phyloP scores from a whole-genome alignment of 495 filamentous ascomycete species.

The Aspergillus olivimuriae region DNA sequence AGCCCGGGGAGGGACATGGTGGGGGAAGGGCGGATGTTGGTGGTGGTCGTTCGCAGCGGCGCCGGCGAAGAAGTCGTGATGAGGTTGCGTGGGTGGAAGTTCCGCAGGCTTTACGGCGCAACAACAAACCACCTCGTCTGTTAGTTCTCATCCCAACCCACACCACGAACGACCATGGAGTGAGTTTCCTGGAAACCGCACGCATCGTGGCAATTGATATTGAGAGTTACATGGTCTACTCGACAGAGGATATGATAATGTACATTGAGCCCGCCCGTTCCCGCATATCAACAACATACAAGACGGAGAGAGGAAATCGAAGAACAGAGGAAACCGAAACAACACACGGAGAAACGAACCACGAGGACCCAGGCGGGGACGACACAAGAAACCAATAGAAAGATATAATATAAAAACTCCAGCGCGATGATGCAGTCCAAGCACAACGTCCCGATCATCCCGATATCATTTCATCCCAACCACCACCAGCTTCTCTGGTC shows the following conservation, averaged over 20 bases:
- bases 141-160: too few species aligned
- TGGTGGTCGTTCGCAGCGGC: not conserved
- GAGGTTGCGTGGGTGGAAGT: not conserved
- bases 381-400: constrained; percentile 19
- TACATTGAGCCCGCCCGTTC: constrained; percentile 33
- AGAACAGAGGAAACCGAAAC: constrained; percentile 3
- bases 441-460: constrained; percentile 11
- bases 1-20: constrained; percentile 4
- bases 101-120: too few species aligned
- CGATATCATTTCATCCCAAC: not conserved
- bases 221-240: constrained; percentile 9
- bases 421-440: constrained; percentile 20
- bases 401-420: constrained; percentile 21
- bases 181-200: not conserved
- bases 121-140: too few species aligned
- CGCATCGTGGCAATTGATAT: not conserved
- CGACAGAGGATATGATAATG: constrained; percentile 39
- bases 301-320: constrained; percentile 18
- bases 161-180: not conserved
- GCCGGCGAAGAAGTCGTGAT: not conserved
- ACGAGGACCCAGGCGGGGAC: too few species aligned
- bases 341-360: constrained; percentile 20
- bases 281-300: constrained; percentile 18
- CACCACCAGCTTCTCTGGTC: too few species aligned
- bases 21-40: constrained; percentile 6